phyloP scores from a whole-genome alignment of 768 basidiomycete genomes.

The Rhizopogon vinicolor region DNA sequence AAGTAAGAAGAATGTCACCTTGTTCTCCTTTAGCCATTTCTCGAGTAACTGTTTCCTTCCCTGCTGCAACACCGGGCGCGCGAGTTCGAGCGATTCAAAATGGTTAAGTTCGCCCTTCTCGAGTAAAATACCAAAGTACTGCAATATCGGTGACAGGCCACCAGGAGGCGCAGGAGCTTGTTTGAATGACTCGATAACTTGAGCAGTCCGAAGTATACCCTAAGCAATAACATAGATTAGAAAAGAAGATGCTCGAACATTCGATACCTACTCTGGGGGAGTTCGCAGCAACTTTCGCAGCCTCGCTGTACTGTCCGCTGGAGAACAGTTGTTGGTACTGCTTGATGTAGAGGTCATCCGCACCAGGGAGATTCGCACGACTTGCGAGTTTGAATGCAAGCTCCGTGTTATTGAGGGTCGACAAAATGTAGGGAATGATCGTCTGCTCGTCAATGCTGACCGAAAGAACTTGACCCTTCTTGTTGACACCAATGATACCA shows the following conservation, averaged over 20 bases:
- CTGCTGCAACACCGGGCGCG: constrained; percentile 92
- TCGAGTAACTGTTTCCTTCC: constrained; percentile 95
- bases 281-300: constrained; percentile 96
- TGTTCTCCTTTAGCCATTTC: constrained; percentile 99
- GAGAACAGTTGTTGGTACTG: constrained; percentile 93
- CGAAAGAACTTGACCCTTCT: constrained; percentile 97
- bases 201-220: constrained; percentile 92
- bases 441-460: constrained; percentile 97
- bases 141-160: constrained; percentile 90
- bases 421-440: constrained; percentile 91
- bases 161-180: constrained; percentile 87
- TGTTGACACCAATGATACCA: constrained; percentile 99
- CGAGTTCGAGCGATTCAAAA: constrained; percentile 91
- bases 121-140: constrained; percentile 97
- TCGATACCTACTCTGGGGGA: constrained; percentile 70
- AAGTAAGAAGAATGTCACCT: constrained; percentile 43
- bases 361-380: constrained; percentile 93
- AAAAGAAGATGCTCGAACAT: neutral
- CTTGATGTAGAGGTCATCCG: constrained; percentile 92
- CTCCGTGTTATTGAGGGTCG: constrained; percentile 93
- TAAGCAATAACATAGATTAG: constrained; percentile 23
- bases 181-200: constrained; percentile 98
- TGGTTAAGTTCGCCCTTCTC: constrained; percentile 99
- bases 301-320: constrained; percentile 85
- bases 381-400: constrained; percentile 98